Conservation (phyloP, 106 monocot species). For the Dendrobium chrysotoxum region DNA sequence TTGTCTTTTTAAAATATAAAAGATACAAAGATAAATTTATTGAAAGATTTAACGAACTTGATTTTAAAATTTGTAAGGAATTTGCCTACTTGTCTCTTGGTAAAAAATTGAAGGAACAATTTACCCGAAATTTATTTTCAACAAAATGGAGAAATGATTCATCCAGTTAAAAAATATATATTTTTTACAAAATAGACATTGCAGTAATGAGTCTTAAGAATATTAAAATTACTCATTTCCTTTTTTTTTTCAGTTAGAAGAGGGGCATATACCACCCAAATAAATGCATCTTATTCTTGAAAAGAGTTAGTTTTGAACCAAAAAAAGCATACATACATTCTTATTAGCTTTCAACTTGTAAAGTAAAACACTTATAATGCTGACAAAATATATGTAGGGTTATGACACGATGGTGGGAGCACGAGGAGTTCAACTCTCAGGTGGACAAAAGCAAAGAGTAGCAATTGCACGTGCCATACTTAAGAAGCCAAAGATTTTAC, state of each 20-base stretch:
- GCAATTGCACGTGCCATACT: conserved; percentile 2
- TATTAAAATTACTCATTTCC: not conserved
- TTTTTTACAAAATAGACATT: not conserved
- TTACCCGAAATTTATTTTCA: not conserved
- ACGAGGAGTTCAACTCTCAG: not conserved
- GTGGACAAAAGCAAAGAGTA: conserved; percentile 1
- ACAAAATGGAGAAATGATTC: not conserved
- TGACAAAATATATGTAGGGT: not conserved
- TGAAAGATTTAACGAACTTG: not conserved
- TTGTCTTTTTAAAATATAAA: too few species aligned
- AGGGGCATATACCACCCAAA: not conserved
- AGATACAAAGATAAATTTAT: not conserved
- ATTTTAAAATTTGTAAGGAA: not conserved
- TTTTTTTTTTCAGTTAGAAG: not conserved
- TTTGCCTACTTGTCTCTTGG: not conserved
- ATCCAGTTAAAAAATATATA: not conserved
- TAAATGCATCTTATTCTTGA: not conserved
- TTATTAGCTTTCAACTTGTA: not conserved
- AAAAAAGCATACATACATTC: not conserved
- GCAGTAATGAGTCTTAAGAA: not conserved
- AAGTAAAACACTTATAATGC: not conserved
- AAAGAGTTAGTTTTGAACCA: not conserved
- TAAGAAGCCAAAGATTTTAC: conserved; percentile 1
- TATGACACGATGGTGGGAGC: conserved; percentile 1
- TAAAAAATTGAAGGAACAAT: not conserved